Evolutionary conservation across 1,284 basidiomycete genomes (phyloP).

Genomic region (Marasmius sp.): DNA sequence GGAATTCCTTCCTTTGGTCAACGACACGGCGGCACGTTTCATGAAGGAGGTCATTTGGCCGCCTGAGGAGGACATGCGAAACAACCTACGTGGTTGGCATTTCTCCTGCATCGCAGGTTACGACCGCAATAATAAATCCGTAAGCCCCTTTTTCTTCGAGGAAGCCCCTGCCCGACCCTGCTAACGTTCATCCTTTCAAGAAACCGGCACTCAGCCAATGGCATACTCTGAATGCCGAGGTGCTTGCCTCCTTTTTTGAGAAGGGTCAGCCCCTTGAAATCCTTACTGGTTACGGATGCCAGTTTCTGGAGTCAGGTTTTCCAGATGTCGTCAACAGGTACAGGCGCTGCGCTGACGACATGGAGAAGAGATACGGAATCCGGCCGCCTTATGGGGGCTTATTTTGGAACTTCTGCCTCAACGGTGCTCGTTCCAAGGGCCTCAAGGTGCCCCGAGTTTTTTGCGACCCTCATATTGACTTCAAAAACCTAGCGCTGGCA

Average conservation of each 20-base stretch:
- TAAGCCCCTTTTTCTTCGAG: too few relatives aligned
- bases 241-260: background rate
- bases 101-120: background rate
- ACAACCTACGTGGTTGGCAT: background rate
- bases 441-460: background rate
- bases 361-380: background rate
- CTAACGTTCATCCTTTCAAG: background rate
- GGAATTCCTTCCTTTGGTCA: background rate
- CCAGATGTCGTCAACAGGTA: background rate
- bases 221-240: background rate
- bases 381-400: background rate
- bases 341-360: background rate
- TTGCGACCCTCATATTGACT: background rate
- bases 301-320: background rate
- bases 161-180: background rate
- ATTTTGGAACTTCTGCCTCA: background rate
- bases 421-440: background rate
- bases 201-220: background rate
- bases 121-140: background rate
- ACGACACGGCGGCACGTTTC: background rate
- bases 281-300: background rate
- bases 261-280: background rate
- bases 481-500: background rate
- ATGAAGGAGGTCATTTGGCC: background rate
- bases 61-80: background rate